Evolutionary conservation across 352 stramenopile genomes (phyloP).

Genomic region (Globisporangium paroecandrum): DNA sequence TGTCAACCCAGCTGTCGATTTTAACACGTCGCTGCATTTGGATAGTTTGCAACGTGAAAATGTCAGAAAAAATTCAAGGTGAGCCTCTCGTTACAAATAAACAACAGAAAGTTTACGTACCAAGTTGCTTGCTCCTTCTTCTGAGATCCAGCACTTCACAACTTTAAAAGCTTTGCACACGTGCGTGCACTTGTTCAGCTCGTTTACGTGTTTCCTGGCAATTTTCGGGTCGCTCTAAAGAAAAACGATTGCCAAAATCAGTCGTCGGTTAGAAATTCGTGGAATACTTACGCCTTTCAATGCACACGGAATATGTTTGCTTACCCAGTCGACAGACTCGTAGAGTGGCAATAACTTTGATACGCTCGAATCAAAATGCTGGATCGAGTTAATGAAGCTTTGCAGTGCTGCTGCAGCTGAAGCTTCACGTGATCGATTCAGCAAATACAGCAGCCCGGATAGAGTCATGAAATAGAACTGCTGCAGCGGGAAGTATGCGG

Average conservation of each 20-base stretch:
- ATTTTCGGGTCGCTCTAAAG: constrained; percentile 18
- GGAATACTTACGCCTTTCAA: background rate
- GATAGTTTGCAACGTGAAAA: background rate
- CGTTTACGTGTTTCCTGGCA: constrained; percentile 25
- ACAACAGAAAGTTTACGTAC: constrained; percentile 14
- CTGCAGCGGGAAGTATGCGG: constrained; percentile 62
- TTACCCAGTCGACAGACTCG: constrained; percentile 41
- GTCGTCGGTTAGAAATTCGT: background rate
- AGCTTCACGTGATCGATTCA: constrained; percentile 21
- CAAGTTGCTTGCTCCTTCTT: constrained; percentile 17
- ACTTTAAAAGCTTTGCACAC: constrained; percentile 26
- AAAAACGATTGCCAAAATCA: background rate
- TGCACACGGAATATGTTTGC: background rate
- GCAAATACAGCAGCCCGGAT: constrained; percentile 29
- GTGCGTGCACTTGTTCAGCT: constrained; percentile 23
- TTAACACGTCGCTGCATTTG: constrained; percentile 28
- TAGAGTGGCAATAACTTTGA: constrained; percentile 31
- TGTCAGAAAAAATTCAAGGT: background rate
- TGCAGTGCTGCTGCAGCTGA: background rate
- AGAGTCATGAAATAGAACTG: constrained; percentile 57
- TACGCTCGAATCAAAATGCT: constrained; percentile 28
- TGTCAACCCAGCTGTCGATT: constrained; percentile 54
- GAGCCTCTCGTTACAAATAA: background rate
- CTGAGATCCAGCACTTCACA: constrained; percentile 31
- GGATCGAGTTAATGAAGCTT: constrained; percentile 16